Conservation (phyloP, 345 rosid genomes). For the Odontarrhena argentea region DNA sequence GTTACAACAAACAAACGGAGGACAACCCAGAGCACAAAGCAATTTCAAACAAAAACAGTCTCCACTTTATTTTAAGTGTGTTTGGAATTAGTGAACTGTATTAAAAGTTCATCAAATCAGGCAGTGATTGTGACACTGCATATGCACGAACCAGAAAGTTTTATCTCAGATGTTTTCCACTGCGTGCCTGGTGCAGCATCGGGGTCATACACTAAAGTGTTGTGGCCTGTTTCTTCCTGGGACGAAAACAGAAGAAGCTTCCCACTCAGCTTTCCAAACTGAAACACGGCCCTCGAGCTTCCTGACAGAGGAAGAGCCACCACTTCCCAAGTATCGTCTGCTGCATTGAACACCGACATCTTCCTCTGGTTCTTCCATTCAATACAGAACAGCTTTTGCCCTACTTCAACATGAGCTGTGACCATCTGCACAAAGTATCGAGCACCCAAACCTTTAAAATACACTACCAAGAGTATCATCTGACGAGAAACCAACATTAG, state of each 20-base stretch:
- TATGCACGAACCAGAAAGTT: conserved; percentile 71
- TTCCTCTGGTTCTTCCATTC: conserved; percentile 92
- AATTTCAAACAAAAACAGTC: conserved; percentile 15
- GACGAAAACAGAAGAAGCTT: conserved; percentile 74
- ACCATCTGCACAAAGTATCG: conserved; percentile 53
- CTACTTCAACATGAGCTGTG: conserved; percentile 86
- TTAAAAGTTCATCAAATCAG: conserved; percentile 37
- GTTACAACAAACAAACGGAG: conserved; percentile 28
- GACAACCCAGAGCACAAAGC: not conserved
- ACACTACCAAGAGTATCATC: not conserved
- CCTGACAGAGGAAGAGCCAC: conserved; percentile 78
- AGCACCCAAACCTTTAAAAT: not conserved
- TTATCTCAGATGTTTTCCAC: conserved; percentile 71
- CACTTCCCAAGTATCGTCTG: conserved; percentile 70
- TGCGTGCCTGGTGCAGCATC: conserved; percentile 66
- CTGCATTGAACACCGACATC: conserved; percentile 65
- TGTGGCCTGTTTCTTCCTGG: conserved; percentile 53
- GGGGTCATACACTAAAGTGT: conserved; percentile 73
- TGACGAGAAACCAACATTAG: conserved; percentile 1
- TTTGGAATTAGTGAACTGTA: not conserved
- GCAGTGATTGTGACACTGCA: conserved; percentile 75
- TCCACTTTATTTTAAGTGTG: conserved; percentile 25
- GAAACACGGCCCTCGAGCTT: conserved; percentile 62
- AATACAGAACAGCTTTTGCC: conserved; percentile 74
- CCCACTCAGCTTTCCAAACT: conserved; percentile 72